Conservation (phyloP, 495 filamentous ascomycete genomes). For the Aspergillus olivimuriae region DNA sequence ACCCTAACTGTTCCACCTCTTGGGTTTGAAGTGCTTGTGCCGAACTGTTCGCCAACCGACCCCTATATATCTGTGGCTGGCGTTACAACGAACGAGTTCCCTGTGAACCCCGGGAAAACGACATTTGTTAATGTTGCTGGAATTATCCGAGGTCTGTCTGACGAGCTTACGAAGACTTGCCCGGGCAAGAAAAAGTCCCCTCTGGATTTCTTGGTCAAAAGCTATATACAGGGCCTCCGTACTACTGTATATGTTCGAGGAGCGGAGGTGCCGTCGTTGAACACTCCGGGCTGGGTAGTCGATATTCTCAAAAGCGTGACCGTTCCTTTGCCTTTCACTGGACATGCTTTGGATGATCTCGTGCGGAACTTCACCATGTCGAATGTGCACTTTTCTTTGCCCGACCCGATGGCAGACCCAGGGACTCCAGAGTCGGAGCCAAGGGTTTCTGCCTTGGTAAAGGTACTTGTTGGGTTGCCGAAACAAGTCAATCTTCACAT, state of each 20-base stretch:
- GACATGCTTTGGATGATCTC: constrained; percentile 68
- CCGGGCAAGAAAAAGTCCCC: constrained; percentile 72
- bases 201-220: constrained; percentile 72
- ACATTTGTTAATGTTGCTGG: constrained; percentile 64
- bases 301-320: constrained; percentile 76
- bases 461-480: constrained; percentile 69
- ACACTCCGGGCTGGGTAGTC: constrained; percentile 73
- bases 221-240: constrained; percentile 71
- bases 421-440: constrained; percentile 68
- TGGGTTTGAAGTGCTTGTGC: constrained; percentile 75
- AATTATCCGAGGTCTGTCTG: constrained; percentile 62
- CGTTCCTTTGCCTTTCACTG: constrained; percentile 77
- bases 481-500: constrained; percentile 79
- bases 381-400: constrained; percentile 77
- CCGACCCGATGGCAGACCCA: constrained; percentile 68
- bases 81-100: constrained; percentile 59
- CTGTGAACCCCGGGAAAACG: constrained; percentile 56
- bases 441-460: constrained; percentile 71
- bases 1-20: constrained; percentile 68
- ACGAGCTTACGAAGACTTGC: constrained; percentile 61
- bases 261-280: constrained; percentile 53
- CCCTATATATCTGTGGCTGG: constrained; percentile 66
- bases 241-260: constrained; percentile 78
- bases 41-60: constrained; percentile 60
- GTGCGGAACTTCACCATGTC: constrained; percentile 80